Conservation (phyloP, 176 grass and related monocot genomes). For the Oryza nivara region DNA sequence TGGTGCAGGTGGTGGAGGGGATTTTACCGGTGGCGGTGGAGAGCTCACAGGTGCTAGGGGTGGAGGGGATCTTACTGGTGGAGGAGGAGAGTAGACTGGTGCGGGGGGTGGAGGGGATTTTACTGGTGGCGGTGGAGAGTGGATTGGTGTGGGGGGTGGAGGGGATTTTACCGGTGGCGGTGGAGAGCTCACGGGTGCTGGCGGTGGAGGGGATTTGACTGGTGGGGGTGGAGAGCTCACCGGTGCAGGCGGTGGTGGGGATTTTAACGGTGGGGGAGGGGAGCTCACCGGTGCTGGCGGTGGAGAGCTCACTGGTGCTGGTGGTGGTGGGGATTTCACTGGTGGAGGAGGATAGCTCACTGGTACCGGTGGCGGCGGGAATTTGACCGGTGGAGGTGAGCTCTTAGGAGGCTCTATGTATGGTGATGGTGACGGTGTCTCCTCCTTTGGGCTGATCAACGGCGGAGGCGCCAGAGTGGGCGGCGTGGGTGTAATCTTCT, state of each 20-base stretch:
- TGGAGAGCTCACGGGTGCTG: neutral
- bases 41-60: neutral
- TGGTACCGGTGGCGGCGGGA: neutral
- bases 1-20: neutral
- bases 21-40: neutral
- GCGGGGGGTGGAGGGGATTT: too few species aligned
- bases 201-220: neutral
- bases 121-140: too few species aligned
- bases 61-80: neutral
- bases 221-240: neutral
- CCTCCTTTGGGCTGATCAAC: neutral
- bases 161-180: neutral
- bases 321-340: neutral
- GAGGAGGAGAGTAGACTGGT: too few species aligned
- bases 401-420: too few species aligned
- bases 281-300: neutral
- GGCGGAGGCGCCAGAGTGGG: neutral
- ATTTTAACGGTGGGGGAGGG: neutral
- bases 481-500: neutral
- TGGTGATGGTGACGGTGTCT: neutral
- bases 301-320: neutral
- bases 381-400: neutral
- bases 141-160: too few species aligned
- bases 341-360: neutral
- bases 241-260: neutral